A percentile compares a stretch with the other conserved stretches of the same genome.
These are phyloP conservation scores for Xylaria scruposa DNA, from an alignment of 495 filamentous ascomycete species.

Conservation along the genomic window DNA sequence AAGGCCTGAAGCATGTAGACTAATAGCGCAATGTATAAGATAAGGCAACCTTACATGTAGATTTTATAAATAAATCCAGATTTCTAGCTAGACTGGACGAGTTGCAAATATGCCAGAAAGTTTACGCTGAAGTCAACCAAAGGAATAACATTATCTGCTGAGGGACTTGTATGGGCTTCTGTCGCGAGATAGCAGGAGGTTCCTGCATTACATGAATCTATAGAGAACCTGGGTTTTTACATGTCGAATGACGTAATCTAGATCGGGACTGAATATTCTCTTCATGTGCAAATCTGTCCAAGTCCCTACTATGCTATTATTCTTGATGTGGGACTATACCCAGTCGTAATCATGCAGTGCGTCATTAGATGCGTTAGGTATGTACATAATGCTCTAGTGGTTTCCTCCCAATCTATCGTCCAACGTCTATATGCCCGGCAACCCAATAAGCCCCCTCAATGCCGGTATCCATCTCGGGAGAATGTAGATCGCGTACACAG, in stretches of 20 bases:
- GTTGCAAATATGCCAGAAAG: not conserved
- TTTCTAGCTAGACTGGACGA: not conserved
- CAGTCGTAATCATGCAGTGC: conserved; percentile 5
- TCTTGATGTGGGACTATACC: not conserved
- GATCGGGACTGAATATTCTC: too few species aligned
- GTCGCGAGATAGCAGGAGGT: too few species aligned
- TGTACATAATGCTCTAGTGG: not conserved
- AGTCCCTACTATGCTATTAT: not conserved
- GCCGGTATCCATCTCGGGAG: conserved; percentile 70
- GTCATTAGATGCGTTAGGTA: conserved; percentile 7
- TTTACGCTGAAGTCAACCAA: too few species aligned
- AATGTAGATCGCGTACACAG: conserved; percentile 77
- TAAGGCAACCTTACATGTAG: not conserved
- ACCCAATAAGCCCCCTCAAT: conserved; percentile 70
- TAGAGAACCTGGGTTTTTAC: too few species aligned
- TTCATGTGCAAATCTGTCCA: too few species aligned
- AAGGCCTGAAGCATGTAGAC: not conserved
- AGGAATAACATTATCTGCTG: too few species aligned
- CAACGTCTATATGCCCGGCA: conserved; percentile 67
- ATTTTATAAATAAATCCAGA: not conserved
- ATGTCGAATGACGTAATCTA: not conserved
- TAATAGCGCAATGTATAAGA: not conserved
- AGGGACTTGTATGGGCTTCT: too few species aligned
- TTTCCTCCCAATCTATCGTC: not conserved
- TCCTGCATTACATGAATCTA: too few species aligned